These are phyloP conservation scores for Trichophyton mentagrophytes DNA, from an alignment of 2,329 filamentous ascomycete genomes.

Conservation along the genomic window DNA sequence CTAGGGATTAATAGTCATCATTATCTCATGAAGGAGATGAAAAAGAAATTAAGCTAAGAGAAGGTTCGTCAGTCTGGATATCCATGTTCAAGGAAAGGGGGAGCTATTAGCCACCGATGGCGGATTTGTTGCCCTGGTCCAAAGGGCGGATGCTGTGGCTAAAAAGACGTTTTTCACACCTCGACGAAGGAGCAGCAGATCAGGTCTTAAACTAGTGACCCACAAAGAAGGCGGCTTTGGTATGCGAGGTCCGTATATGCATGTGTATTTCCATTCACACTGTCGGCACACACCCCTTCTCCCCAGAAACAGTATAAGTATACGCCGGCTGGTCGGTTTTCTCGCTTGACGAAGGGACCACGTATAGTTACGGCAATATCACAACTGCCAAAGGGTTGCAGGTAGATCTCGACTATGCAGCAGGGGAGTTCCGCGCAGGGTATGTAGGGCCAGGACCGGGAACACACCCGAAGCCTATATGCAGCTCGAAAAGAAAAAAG, in stretches of 20 bases:
- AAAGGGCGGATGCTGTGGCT: slow-evolving; percentile 2
- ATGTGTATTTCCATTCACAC: background rate
- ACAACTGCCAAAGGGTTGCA: background rate
- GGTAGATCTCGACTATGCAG: background rate
- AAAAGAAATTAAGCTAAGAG: background rate
- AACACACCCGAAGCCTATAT: background rate
- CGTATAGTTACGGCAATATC: background rate
- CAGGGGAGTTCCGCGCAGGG: background rate
- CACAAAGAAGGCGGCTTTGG: slow-evolving; percentile 2
- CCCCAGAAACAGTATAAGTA: background rate
- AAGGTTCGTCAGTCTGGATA: background rate
- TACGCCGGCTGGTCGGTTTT: background rate
- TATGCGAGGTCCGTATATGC: slow-evolving; percentile 1
- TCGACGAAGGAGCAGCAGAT: background rate
- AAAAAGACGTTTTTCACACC: background rate
- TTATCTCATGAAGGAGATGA: background rate
- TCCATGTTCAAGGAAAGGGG: background rate
- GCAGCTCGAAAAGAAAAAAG: background rate
- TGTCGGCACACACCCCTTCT: too few species aligned
- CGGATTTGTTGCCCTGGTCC: background rate
- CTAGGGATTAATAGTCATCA: background rate
- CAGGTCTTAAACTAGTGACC: background rate
- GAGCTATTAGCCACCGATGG: slow-evolving; percentile 6
- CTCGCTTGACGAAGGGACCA: background rate
- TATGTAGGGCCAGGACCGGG: background rate